Evolutionary conservation across 1,139 yeast genomes (phyloP), one percentile per base, ranked within the genome.

Genomic region (Wickerhamomyces sp.): DNA sequence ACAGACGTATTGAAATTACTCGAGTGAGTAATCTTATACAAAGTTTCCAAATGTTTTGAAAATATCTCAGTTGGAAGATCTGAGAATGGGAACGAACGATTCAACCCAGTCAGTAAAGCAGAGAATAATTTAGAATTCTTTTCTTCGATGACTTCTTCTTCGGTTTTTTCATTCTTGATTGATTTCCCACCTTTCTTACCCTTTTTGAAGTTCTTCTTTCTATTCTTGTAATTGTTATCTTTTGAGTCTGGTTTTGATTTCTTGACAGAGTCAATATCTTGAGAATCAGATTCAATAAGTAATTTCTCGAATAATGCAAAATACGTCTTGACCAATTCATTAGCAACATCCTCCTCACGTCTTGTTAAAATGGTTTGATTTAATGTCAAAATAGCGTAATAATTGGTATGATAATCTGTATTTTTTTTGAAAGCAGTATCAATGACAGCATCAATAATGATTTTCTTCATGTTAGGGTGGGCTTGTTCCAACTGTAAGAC

Each of bases 61-160:
- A 88, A 91, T 9, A 80, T 77, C 23, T 81, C 81, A 43, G 80
- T 74, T 9, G 95, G 86, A 47, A 94, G 72, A 50, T 79, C 76
- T 2, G 96, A 83, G 63, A 88, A 93, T 47, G 99, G 98, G 73
- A 88, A 91, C 1, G 99, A 94, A 68, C 99, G 85, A 65, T 94
- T 94, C 51, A 93, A 78, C 54, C 99, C 99, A 2, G 99, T 90
- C 53, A 93, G 78, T 49, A 94, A 77, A 23, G 96, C 97, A 34
- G 96, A 84, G 57, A 91, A 89, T 57, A 93, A 70, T 60, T 88
- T 87, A 38, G 95, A 77, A 59, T 83, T 86, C 60, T 84, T 87
- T 60, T 93, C 98, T 62, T 89, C 96, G 40, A 83, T 66, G 6
- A 86, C 72, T 56, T 87, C 95, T 43, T 71, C 74, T 49, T 81